These are phyloP conservation scores for Coemansia sp. DNA, from an alignment of 192 early-diverging fungal species.

Conservation along the genomic window DNA sequence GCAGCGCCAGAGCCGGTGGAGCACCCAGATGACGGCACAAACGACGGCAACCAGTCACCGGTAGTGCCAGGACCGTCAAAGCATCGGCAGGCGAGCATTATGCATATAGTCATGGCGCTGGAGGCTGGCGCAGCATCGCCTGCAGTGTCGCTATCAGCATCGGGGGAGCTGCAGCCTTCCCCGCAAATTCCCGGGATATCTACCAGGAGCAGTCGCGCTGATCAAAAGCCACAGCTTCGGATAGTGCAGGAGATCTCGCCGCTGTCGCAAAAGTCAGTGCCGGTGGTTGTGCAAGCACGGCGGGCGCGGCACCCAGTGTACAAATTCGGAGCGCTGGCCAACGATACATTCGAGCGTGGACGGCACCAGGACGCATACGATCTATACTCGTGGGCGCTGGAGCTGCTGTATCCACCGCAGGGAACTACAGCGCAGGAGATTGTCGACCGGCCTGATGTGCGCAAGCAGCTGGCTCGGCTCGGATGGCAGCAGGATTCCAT, in stretches of 20 bases:
- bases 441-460: constrained; percentile 22
- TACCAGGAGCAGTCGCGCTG: not conserved
- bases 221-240: not conserved
- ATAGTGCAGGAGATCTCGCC: constrained; percentile 24
- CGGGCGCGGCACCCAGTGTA: constrained; percentile 54
- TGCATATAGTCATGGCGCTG: constrained; percentile 9
- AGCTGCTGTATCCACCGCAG: constrained; percentile 31
- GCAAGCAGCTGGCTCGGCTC: constrained; percentile 20
- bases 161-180: constrained; percentile 5
- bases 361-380: constrained; percentile 56
- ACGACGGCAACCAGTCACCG: not conserved
- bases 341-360: constrained; percentile 58
- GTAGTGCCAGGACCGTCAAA: not conserved
- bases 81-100: not conserved
- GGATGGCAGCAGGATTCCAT: constrained; percentile 13
- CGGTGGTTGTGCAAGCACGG: constrained; percentile 46
- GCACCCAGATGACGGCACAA: not conserved
- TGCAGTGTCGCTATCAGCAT: constrained; percentile 3
- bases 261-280: constrained; percentile 34
- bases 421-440: constrained; percentile 30
- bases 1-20: constrained; percentile 3
- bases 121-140: constrained; percentile 5
- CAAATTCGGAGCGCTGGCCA: constrained; percentile 52
- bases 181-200: not conserved
- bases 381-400: constrained; percentile 52